Conservation (phyloP, 192 early-diverging fungal species). For the Backusella tuberculispora region DNA sequence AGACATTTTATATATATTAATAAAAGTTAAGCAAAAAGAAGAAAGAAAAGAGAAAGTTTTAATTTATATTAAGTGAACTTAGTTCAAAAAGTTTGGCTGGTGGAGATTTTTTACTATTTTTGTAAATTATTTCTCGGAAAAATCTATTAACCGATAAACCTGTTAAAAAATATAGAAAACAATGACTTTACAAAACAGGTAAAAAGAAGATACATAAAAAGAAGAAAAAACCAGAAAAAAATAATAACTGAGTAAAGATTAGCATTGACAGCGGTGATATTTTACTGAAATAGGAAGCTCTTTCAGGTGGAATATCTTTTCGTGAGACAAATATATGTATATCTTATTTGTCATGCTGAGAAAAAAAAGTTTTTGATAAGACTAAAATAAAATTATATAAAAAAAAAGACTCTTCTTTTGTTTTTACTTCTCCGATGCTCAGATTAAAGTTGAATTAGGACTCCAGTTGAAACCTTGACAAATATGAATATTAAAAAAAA, state of each 20-base stretch:
- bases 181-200: background rate
- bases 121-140: background rate
- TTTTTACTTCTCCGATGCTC: too few relatives aligned
- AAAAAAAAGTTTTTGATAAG: background rate
- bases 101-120: background rate
- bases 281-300: background rate
- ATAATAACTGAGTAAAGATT: background rate
- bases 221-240: background rate
- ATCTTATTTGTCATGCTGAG: slow-evolving; percentile 7
- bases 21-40: background rate
- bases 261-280: background rate
- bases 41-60: too few relatives aligned
- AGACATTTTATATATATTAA: background rate
- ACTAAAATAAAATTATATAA: background rate
- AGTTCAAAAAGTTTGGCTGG: too few relatives aligned
- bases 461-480: too few relatives aligned
- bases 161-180: background rate
- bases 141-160: background rate
- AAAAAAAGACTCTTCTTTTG: too few relatives aligned
- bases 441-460: too few relatives aligned
- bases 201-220: background rate
- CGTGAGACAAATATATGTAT: background rate
- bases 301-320: background rate
- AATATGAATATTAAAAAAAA: too few relatives aligned
- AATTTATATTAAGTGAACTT: too few relatives aligned